phyloP scores from a whole-genome alignment of 1,139 yeast species.

The Yamadazyma triangularis region DNA sequence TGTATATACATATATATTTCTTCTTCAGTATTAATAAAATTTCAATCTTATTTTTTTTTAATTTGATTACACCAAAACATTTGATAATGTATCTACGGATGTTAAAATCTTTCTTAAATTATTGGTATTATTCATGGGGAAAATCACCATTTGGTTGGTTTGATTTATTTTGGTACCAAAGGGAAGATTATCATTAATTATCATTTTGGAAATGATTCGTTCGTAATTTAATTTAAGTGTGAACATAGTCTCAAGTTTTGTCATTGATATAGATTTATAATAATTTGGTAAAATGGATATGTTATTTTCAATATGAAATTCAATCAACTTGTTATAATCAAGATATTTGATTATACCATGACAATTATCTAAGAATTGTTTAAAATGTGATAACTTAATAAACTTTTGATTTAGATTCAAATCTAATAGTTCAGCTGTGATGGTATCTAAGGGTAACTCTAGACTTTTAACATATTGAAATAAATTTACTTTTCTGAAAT shows the following conservation, averaged over 20 bases:
- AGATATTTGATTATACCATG: constrained; percentile 11
- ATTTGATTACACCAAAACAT: no score
- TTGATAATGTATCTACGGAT: constrained; percentile 10
- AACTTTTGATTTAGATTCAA: constrained; percentile 13
- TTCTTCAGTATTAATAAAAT: constrained; percentile 5
- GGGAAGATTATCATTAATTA: constrained; percentile 29
- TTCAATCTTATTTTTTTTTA: no score
- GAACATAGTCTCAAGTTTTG: constrained; percentile 12
- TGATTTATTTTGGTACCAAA: constrained; percentile 31
- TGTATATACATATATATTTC: constrained; percentile 3
- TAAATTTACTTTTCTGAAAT: constrained; percentile 29
- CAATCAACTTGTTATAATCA: constrained; percentile 13
- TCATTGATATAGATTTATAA: constrained; percentile 22
- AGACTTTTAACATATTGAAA: constrained; percentile 18
- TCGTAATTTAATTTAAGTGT: constrained; percentile 15
- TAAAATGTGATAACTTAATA: constrained; percentile 15
- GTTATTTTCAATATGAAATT: constrained; percentile 30
- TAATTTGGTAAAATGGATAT: constrained; percentile 24
- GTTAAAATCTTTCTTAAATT: constrained; percentile 5
- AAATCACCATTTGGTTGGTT: constrained; percentile 18
- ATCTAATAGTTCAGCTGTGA: constrained; percentile 4
- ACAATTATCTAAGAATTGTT: constrained; percentile 13
- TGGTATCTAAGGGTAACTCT: constrained; percentile 3
- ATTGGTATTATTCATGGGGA: constrained; percentile 15
- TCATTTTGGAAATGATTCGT: constrained; percentile 28